phyloP scores from a whole-genome alignment of 2,329 filamentous ascomycete genomes.

The Colletotrichum sp. region DNA sequence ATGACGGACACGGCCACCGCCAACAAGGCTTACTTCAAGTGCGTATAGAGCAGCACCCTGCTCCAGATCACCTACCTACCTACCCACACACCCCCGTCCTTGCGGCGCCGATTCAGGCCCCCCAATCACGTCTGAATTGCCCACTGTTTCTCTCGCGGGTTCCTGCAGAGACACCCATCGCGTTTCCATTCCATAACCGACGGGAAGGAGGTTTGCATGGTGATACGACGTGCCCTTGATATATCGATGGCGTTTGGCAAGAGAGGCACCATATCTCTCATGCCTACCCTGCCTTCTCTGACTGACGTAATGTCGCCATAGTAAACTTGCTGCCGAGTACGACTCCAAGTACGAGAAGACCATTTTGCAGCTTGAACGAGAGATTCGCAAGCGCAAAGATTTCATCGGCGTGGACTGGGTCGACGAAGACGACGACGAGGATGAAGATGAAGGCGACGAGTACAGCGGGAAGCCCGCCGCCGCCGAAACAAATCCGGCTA shows the following conservation, averaged over 20 bases:
- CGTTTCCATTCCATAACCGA: background rate
- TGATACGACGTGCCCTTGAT: background rate
- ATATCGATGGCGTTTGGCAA: background rate
- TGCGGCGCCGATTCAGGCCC: background rate
- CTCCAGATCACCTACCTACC: background rate
- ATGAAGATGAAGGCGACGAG: conserved; percentile 25
- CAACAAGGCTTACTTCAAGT: conserved; percentile 24
- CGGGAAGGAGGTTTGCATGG: background rate
- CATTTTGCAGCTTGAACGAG: conserved; percentile 56
- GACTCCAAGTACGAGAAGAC: conserved; percentile 61
- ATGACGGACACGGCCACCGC: conserved; percentile 14
- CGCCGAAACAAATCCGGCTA: background rate
- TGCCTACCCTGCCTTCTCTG: background rate
- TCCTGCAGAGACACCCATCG: conserved; percentile 7
- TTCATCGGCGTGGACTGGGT: conserved; percentile 68
- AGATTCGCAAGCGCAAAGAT: conserved; percentile 56
- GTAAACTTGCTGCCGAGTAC: conserved; percentile 58
- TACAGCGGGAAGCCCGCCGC: conserved; percentile 29
- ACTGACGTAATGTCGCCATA: conserved; percentile 27
- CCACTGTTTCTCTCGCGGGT: background rate
- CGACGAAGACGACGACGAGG: conserved; percentile 39
- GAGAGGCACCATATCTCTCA: background rate
- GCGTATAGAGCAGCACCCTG: background rate
- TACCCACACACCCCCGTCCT: background rate
- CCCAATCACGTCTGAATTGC: background rate